Percentiles rank a stretch among this genome's conserved stretches.
Evolutionary conservation across 352 stramenopile genomes (phyloP).

Genomic region (Pythium scleroteichum): DNA sequence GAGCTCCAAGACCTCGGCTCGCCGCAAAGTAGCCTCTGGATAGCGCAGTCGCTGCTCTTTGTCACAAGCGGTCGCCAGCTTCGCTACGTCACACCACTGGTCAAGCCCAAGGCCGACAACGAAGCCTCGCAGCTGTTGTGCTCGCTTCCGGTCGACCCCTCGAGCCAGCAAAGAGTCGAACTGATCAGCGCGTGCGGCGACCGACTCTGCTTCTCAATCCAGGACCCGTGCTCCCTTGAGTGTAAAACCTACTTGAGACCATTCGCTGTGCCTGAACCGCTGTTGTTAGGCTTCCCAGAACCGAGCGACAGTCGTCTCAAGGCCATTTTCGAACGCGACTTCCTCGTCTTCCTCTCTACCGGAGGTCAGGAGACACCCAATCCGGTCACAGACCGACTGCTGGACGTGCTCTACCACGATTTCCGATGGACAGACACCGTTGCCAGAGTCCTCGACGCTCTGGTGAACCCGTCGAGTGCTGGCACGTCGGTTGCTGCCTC

Average conservation of each 20-base stretch:
- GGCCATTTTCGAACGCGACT: slow-evolving; percentile 63
- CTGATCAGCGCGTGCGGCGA: slow-evolving; percentile 54
- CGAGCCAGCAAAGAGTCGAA: slow-evolving; percentile 30
- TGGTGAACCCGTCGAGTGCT: slow-evolving; percentile 28
- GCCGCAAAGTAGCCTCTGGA: slow-evolving; percentile 64
- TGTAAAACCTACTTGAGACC: slow-evolving; percentile 43
- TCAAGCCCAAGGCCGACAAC: background rate
- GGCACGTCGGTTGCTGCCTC: background rate
- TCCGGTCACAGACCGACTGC: slow-evolving; percentile 45
- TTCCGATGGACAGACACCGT: slow-evolving; percentile 64
- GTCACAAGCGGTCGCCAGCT: slow-evolving; percentile 51
- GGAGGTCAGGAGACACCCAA: slow-evolving; percentile 44
- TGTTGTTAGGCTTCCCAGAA: slow-evolving; percentile 46
- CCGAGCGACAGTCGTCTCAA: slow-evolving; percentile 35
- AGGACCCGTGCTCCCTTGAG: slow-evolving; percentile 39
- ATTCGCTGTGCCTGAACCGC: slow-evolving; percentile 49
- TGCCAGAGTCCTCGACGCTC: slow-evolving; percentile 42
- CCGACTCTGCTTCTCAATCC: slow-evolving; percentile 54
- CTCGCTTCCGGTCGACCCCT: slow-evolving; percentile 29
- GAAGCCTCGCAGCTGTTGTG: slow-evolving; percentile 33
- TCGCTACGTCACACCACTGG: slow-evolving; percentile 57
- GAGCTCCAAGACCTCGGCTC: slow-evolving; percentile 38
- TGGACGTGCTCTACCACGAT: slow-evolving; percentile 46
- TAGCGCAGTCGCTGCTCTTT: slow-evolving; percentile 66
- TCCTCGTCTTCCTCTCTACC: slow-evolving; percentile 51